Evolutionary conservation across 2,329 filamentous ascomycete species (phyloP), one percentile per base, ranked within the genome.

Genomic region (Monosporascus sp.): DNA sequence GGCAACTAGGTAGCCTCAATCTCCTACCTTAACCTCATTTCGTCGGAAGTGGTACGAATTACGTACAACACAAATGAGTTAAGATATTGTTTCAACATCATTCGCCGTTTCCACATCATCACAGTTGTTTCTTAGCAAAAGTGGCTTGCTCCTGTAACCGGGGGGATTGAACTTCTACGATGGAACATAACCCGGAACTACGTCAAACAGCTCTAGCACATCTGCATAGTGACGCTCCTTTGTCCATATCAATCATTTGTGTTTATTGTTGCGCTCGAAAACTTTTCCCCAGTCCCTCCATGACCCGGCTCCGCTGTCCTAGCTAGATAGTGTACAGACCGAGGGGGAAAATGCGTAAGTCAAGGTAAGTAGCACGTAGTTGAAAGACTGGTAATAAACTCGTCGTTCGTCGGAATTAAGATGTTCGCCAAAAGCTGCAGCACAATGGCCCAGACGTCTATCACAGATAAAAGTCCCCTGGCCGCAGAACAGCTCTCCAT

Each of bases 401-500:
- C 31, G 63, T 67, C 60, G 62, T 66, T 67, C 65, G 58, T 65
- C 59, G 66, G 60, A 62, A 63, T 58, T 57, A 63, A 65, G 63
- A 64, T 64, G 62, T 58, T 58, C 60, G 61, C 63, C 62, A 61
- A 63, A 69, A 64, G 64, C 60, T 64, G 55, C 49, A 53, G 50
- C 55, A 56, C 50, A 22, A 52, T 46, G 54, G 45, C 52, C 44
- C 38, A 57, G 61, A 58, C 50, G 49, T 60, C 53, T 54, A 58
- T 57, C 57, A 58, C 48, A 58, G 55, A 63, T 60, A 57, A 60
- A 35, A 57, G 58, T 54, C 52, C 47, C 50, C 52, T 59, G 56
- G 50, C 44, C 59, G 53, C 50, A 58, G 51, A 54, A 57, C 53
- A 55, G 40, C 52, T 52, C 53, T 57, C 55, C 50, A 47, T 59